A percentile compares a stretch with the other conserved stretches of the same genome.
Conservation (phyloP, 2,329 filamentous ascomycete genomes). For the Gaeumannomyces sp. region DNA sequence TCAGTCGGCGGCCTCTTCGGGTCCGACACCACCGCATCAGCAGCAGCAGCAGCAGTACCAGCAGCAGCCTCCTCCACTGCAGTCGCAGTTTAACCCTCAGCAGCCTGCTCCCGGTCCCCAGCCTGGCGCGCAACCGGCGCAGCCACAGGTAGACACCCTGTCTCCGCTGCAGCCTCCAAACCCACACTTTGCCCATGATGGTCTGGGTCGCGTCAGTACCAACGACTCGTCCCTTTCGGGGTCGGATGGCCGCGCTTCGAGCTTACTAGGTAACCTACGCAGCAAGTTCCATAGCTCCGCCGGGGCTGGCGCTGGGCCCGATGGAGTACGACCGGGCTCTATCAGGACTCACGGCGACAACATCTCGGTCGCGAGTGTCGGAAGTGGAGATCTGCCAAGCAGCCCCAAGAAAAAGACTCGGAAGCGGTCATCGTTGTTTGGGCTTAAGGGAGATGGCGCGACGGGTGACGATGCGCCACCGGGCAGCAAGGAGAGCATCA, state of each 20-base stretch:
- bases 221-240: conserved; percentile 9
- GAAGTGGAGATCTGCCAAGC: conserved; percentile 32
- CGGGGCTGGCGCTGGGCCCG: neutral
- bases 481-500: conserved; percentile 15
- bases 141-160: conserved; percentile 1
- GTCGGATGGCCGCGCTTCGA: neutral
- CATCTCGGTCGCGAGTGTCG: conserved; percentile 22
- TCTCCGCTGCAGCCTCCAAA: conserved; percentile 9
- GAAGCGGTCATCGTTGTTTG: conserved; percentile 35
- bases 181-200: conserved; percentile 4
- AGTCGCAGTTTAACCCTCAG: neutral
- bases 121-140: neutral
- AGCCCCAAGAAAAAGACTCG: conserved; percentile 18
- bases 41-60: conserved; percentile 11
- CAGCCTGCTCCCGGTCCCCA: neutral
- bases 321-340: neutral
- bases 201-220: conserved; percentile 11
- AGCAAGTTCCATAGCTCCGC: conserved; percentile 13
- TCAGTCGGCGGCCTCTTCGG: neutral
- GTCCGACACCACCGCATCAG: conserved; percentile 12
- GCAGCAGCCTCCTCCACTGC: neutral
- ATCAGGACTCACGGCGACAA: conserved; percentile 5
- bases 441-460: conserved; percentile 20
- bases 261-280: conserved; percentile 6
- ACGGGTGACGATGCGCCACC: conserved; percentile 20